These are phyloP conservation scores for Penicillium macrosclerotiorum DNA, from an alignment of 495 filamentous ascomycete genomes.

Conservation along the genomic window DNA sequence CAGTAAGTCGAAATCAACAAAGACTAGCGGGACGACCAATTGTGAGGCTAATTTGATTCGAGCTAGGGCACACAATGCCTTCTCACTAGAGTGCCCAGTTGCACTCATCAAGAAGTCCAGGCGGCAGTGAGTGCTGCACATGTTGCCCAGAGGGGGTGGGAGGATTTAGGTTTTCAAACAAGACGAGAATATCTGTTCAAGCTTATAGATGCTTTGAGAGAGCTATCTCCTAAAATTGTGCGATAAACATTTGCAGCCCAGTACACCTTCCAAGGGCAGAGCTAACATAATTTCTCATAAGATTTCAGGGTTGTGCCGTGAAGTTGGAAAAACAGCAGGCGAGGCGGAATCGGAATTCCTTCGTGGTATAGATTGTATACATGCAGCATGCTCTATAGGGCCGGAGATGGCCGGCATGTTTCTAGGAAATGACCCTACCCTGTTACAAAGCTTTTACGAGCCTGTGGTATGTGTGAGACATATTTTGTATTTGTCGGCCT, in stretches of 20 bases:
- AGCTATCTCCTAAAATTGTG: constrained; percentile 24
- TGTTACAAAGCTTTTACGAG: constrained; percentile 26
- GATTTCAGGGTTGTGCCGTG: constrained; percentile 16
- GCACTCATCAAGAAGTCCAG: constrained; percentile 24
- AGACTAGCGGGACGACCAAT: neutral
- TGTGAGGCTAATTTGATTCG: neutral
- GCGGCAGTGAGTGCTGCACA: constrained; percentile 22
- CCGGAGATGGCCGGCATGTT: constrained; percentile 30
- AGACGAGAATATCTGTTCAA: constrained; percentile 23
- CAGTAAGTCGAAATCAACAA: constrained; percentile 9
- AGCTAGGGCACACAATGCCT: constrained; percentile 21
- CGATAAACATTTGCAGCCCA: neutral
- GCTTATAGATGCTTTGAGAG: constrained; percentile 18
- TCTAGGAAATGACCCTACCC: constrained; percentile 20
- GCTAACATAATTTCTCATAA: neutral
- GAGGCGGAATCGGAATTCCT: constrained; percentile 29
- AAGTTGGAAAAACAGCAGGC: constrained; percentile 27
- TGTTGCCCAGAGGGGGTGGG: constrained; percentile 23
- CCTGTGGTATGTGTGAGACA: constrained; percentile 14
- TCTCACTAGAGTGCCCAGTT: constrained; percentile 19
- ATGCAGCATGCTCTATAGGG: constrained; percentile 29
- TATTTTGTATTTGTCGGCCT: too few relatives aligned
- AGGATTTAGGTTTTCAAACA: constrained; percentile 14
- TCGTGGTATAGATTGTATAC: constrained; percentile 26
- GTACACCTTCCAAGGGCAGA: too few relatives aligned